Conservation (phyloP, 2,329 filamentous ascomycete species). For the Sclerotinia minor region DNA sequence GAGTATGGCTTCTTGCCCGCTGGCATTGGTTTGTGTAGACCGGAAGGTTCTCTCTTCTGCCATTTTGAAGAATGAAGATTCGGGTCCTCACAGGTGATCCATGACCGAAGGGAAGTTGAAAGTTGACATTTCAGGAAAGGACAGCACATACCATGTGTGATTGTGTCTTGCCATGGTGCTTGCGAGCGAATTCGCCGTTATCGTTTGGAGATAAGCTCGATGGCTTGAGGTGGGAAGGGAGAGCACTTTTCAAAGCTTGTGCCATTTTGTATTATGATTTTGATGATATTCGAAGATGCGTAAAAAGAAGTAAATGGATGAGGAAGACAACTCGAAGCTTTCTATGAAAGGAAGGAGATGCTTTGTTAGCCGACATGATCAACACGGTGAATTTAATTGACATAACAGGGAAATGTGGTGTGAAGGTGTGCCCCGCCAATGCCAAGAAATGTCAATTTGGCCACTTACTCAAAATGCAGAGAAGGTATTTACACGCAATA, state of each 20-base stretch:
- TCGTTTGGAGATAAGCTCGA: conserved; percentile 43
- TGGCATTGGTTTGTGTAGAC: neutral
- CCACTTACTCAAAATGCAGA: conserved; percentile 3
- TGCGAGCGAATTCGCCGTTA: conserved; percentile 54
- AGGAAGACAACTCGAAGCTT: conserved; percentile 18
- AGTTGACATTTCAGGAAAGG: neutral
- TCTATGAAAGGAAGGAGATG: conserved; percentile 12
- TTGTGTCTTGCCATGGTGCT: conserved; percentile 82
- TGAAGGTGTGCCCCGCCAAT: conserved; percentile 15
- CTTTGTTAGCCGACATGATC: conserved; percentile 22
- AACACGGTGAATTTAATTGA: conserved; percentile 17
- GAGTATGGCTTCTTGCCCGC: neutral
- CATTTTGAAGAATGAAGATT: neutral
- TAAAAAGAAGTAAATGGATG: conserved; percentile 11
- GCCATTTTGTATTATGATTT: conserved; percentile 56
- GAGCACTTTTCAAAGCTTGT: conserved; percentile 67
- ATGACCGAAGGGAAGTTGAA: neutral
- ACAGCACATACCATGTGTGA: conserved; percentile 74
- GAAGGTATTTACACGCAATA: conserved; percentile 8
- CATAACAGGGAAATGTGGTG: conserved; percentile 15
- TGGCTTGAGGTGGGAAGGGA: conserved; percentile 78
- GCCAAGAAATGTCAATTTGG: conserved; percentile 6
- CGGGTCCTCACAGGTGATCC: neutral
- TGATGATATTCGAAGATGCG: conserved; percentile 12
- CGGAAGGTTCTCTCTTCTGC: neutral